Evolutionary conservation across 2,329 filamentous ascomycete species (phyloP).

Genomic region (Colletotrichum costaricense): DNA sequence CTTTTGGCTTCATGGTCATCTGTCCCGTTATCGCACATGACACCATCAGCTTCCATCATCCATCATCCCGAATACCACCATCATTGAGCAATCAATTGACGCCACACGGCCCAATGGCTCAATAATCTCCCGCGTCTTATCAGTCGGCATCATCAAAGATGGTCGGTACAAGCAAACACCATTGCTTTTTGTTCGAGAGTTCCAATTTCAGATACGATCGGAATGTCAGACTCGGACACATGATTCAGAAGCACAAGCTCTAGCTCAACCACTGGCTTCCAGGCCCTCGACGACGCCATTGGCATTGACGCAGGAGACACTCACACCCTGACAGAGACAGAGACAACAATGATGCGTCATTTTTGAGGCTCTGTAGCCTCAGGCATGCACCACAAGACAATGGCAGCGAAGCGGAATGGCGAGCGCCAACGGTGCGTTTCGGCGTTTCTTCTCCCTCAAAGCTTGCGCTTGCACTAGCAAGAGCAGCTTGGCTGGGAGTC

Average conservation of each 20-base stretch:
- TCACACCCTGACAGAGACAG: not conserved
- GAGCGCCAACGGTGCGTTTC: conserved; percentile 20
- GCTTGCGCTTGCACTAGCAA: not conserved
- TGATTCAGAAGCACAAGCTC: conserved; percentile 18
- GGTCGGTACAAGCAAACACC: not conserved
- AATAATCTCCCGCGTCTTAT: not conserved
- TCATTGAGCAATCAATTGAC: conserved; percentile 1
- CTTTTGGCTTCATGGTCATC: too few species aligned
- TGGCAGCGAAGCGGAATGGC: not conserved
- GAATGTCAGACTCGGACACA: not conserved
- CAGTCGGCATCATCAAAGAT: not conserved
- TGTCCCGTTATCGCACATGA: too few species aligned
- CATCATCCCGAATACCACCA: not conserved
- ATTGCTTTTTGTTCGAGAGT: conserved; percentile 21
- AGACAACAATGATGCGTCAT: conserved; percentile 30
- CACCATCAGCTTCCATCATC: too few species aligned
- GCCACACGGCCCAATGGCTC: not conserved
- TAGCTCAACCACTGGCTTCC: not conserved
- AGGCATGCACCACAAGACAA: conserved; percentile 28
- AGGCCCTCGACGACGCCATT: not conserved
- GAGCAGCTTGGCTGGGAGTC: not conserved
- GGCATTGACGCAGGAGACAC: not conserved
- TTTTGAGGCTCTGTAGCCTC: conserved; percentile 34
- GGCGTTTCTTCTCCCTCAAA: conserved; percentile 17
- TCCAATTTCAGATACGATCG: conserved; percentile 7